Percentiles rank a stretch among this genome's conserved stretches.
Evolutionary conservation across 2,329 filamentous ascomycete species (phyloP).

Genomic region (Paecilomyces formosus): DNA sequence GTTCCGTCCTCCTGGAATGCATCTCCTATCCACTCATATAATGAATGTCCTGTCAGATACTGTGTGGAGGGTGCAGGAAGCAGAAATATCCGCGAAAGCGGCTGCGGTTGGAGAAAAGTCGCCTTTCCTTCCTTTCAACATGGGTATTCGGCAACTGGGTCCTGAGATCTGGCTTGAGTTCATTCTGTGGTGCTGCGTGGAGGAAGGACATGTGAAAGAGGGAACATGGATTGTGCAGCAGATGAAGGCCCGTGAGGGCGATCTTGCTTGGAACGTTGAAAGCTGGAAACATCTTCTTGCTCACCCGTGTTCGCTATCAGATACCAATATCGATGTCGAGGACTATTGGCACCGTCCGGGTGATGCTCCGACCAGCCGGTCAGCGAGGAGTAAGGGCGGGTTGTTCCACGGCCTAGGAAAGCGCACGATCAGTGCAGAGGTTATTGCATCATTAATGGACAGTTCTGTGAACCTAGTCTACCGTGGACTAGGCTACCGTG

Average conservation of each 20-base stretch:
- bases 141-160: conserved; percentile 36
- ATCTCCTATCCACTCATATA: conserved; percentile 37
- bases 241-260: conserved; percentile 18
- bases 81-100: conserved; percentile 28
- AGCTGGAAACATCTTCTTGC: conserved; percentile 31
- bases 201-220: conserved; percentile 36
- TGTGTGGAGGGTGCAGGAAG: conserved; percentile 36
- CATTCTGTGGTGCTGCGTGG: conserved; percentile 44
- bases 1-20: conserved; percentile 36
- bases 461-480: conserved; percentile 41
- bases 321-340: conserved; percentile 28
- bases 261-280: conserved; percentile 31
- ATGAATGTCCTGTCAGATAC: conserved; percentile 41
- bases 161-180: conserved; percentile 44
- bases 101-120: conserved; percentile 28
- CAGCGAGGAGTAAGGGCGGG: conserved; percentile 10
- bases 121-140: conserved; percentile 31
- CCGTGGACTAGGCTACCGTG: conserved; percentile 29
- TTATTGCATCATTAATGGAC: conserved; percentile 49
- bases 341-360: conserved; percentile 28
- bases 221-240: conserved; percentile 32
- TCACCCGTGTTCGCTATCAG: conserved; percentile 17
- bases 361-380: conserved; percentile 4
- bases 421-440: conserved; percentile 51
- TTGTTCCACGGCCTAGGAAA: conserved; percentile 33